Evolutionary conservation across 306 rosid genomes (phyloP).

Genomic region (Inga oerstediana): DNA sequence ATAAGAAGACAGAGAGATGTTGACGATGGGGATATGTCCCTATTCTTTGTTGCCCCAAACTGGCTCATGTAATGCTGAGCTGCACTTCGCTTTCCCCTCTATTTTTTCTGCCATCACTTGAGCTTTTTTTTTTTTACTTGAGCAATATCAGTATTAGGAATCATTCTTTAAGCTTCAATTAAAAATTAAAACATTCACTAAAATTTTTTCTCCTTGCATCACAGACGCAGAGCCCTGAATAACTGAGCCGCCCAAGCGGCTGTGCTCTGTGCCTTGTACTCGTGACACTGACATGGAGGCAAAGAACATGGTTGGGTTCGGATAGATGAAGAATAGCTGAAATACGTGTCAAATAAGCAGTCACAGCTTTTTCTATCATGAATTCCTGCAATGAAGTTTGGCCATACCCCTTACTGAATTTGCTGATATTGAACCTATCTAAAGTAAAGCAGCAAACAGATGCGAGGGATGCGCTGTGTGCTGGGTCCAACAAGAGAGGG

Average conservation of each 20-base stretch:
- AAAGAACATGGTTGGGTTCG: not conserved
- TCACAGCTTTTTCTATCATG: no score
- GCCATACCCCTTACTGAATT: not conserved
- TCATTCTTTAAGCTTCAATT: not conserved
- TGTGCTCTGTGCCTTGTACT: not conserved
- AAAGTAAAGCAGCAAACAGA: conserved; percentile 3
- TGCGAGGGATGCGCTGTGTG: not conserved
- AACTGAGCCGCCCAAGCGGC: not conserved
- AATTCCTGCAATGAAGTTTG: not conserved
- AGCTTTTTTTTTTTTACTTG: not conserved
- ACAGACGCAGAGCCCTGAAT: not conserved
- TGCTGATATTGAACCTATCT: not conserved
- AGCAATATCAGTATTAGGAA: not conserved
- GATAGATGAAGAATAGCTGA: not conserved
- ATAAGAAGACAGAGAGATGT: not conserved
- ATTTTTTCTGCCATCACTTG: not conserved
- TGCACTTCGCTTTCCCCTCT: not conserved
- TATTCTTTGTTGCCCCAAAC: not conserved
- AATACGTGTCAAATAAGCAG: not conserved
- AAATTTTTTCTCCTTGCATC: not conserved
- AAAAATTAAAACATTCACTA: not conserved
- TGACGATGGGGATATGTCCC: not conserved
- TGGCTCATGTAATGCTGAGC: not conserved
- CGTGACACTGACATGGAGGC: not conserved
- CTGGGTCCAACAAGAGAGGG: not conserved